Percentiles rank a stretch among this genome's conserved stretches.
Evolutionary conservation across 2,329 filamentous ascomycete species (phyloP).

Genomic region (Aureobasidium musti): DNA sequence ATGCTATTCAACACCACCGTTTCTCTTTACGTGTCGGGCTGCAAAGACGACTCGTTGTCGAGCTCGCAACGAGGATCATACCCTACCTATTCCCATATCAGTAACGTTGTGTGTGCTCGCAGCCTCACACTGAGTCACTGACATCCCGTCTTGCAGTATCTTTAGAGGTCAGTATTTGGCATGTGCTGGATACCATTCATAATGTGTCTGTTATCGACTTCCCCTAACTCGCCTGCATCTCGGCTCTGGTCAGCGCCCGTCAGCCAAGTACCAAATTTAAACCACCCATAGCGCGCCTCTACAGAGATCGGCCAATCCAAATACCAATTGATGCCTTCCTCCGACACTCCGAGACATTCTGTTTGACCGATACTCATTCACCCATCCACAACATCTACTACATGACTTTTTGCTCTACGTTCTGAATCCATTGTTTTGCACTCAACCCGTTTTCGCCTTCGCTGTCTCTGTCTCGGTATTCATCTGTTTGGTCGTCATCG

Average conservation of each 20-base stretch:
- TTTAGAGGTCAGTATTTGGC: not conserved
- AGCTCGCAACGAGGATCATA: not conserved
- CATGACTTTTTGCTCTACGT: not conserved
- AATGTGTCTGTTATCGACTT: not conserved
- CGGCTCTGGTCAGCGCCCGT: conserved; percentile 5
- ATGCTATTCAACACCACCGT: not conserved
- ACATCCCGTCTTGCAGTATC: not conserved
- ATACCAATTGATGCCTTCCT: conserved; percentile 9
- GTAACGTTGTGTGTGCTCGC: not conserved
- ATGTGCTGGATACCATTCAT: not conserved
- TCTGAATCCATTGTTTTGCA: not conserved
- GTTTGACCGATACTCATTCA: not conserved
- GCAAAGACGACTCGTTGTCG: not conserved
- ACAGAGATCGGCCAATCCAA: conserved; percentile 10
- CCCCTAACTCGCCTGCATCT: conserved; percentile 24
- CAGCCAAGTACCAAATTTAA: conserved; percentile 25
- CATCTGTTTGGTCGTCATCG: conserved; percentile 15
- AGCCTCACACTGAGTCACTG: not conserved
- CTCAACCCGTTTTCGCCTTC: conserved; percentile 17
- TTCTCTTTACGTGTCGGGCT: not conserved
- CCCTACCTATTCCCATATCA: not conserved
- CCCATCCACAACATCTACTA: not conserved
- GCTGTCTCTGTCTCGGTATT: conserved; percentile 19
- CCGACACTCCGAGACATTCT: conserved; percentile 9
- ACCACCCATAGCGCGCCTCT: conserved; percentile 22